Conservation (phyloP, 2,329 filamentous ascomycete genomes). For the Ophiostoma sp. region DNA sequence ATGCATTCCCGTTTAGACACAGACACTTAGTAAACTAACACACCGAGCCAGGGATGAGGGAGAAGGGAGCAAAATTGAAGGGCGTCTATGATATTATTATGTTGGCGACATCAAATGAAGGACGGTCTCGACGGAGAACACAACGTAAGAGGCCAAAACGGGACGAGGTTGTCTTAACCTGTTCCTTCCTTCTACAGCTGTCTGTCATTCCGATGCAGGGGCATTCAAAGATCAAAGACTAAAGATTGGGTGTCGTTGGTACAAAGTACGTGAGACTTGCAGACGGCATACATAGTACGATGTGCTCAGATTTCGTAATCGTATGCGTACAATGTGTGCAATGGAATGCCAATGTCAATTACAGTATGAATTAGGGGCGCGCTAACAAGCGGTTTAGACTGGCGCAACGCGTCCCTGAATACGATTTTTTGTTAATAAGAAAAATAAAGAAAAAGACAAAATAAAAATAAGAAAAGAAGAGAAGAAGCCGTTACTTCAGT, state of each 20-base stretch:
- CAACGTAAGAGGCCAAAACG: background rate
- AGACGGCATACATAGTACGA: background rate
- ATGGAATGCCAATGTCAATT: constrained; percentile 1
- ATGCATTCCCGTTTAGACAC: background rate
- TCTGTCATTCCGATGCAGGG: constrained; percentile 3
- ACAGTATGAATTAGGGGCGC: constrained; percentile 5
- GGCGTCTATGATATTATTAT: no score
- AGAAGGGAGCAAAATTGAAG: constrained; percentile 6
- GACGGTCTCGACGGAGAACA: background rate
- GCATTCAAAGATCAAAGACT: background rate
- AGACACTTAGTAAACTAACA: background rate
- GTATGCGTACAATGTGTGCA: no score
- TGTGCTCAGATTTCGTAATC: no score
- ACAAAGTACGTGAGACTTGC: background rate
- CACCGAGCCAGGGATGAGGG: constrained; percentile 6
- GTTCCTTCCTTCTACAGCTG: background rate
- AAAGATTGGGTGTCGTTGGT: background rate
- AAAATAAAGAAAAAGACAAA: background rate
- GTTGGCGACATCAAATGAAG: background rate
- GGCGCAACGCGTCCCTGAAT: constrained; percentile 22
- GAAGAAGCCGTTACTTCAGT: background rate
- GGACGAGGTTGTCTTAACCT: no score
- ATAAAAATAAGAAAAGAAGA: background rate
- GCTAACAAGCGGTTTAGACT: constrained; percentile 5
- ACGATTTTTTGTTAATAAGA: background rate